Evolutionary conservation across 345 rosid genomes (phyloP), one percentile per base, ranked within the genome.

Genomic region (Lenwebbia sp.): DNA sequence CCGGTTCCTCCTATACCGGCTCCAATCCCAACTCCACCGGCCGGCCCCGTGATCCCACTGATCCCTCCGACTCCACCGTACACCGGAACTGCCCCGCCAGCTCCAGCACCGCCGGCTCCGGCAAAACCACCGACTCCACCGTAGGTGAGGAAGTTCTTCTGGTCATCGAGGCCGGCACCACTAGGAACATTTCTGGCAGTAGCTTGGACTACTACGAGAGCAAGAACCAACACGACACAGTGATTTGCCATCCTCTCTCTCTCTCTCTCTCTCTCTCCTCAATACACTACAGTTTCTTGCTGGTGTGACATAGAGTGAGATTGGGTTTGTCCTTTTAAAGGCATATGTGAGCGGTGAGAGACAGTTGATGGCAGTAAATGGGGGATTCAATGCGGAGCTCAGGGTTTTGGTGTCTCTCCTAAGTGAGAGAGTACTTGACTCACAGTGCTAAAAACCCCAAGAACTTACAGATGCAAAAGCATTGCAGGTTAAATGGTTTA

Each of bases 141-240:
- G n/a, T 83, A 93, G 17, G 87, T 90, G 53, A 88, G 82, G 54
- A 91, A 91, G 87, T 89, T 93, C 93, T 92, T 93, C 84, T 93
- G 93, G 92, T 93, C 95, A 44, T 90, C 88, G 26, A 93, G 93
- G 85, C 95, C 95, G 58, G 89, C 90, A 55, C 62, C 90, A 40
- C 84, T 40, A 30, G 92, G 93, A 85, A 82, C 88, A 37, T 93
- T 89, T 87, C 94, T 92, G 12, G 93, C 88, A 17, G 88, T 11
- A 62, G 87, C 85, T 50, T 87, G 85, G 13, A 87, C 41, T 3
- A 44, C 74, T 70, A 70, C 81, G 14, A 70, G 47, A 9, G 81
- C 81, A 37, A 70, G 81, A 10, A 83, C 84, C 47, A 86, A 41
- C 83, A 85, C 22, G 30, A 55, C 51, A 84, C 13, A 51, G 87